These are phyloP conservation scores for Podila minutissima DNA, from an alignment of 192 early-diverging fungal genomes.

Conservation along the genomic window DNA sequence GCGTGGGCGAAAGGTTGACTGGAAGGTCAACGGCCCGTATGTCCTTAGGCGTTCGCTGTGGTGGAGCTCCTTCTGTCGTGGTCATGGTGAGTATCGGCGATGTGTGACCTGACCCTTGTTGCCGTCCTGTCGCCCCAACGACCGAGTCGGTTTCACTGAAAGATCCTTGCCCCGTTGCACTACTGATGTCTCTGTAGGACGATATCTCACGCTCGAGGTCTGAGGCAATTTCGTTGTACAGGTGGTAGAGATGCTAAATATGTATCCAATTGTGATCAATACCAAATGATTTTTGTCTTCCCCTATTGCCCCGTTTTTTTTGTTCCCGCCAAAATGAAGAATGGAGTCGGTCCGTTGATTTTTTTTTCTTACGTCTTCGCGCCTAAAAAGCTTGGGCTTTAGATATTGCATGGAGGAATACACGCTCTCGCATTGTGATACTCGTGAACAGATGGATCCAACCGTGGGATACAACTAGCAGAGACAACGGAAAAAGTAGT, in stretches of 20 bases:
- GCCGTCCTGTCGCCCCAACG: background rate
- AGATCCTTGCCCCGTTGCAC: background rate
- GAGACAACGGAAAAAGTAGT: background rate
- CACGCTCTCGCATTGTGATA: conserved; percentile 36
- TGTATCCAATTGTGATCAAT: background rate
- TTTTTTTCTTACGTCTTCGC: conserved; percentile 39
- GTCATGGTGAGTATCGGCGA: background rate
- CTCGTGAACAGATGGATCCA: conserved; percentile 35
- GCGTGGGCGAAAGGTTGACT: conserved; percentile 19
- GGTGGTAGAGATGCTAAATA: conserved; percentile 37
- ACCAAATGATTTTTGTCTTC: background rate
- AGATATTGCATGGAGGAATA: conserved; percentile 45
- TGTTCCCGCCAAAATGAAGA: background rate
- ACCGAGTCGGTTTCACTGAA: background rate
- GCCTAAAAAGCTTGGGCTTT: conserved; percentile 39
- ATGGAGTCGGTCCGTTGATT: background rate
- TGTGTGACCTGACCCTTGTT: background rate
- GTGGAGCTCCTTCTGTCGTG: background rate
- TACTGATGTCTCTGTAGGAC: conserved; percentile 10
- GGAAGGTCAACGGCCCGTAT: conserved; percentile 1
- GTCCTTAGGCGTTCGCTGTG: background rate
- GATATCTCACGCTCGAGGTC: conserved; percentile 33
- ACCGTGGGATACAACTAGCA: conserved; percentile 30
- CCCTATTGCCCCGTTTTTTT: background rate
- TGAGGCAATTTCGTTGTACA: conserved; percentile 24